phyloP scores from a whole-genome alignment of 805 yeast genomes.

The Saturnispora mendoncae region DNA sequence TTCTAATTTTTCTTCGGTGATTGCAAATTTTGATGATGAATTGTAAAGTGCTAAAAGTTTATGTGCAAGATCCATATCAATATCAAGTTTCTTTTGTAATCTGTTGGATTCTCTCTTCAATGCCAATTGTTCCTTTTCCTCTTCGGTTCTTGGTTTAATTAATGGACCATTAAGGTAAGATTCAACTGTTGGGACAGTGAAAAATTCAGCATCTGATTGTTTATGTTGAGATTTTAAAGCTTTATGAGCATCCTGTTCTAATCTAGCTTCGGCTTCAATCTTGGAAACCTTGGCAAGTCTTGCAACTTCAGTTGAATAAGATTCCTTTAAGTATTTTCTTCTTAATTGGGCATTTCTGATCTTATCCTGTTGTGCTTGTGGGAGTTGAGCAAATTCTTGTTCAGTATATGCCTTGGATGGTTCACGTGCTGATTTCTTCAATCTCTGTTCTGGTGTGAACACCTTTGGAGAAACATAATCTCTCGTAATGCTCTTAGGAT shows the following conservation, averaged over 20 bases:
- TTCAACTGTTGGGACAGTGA: slow-evolving; percentile 77
- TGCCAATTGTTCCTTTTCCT: slow-evolving; percentile 48
- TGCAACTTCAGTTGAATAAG: slow-evolving; percentile 39
- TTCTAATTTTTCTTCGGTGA: slow-evolving; percentile 59
- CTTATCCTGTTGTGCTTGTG: slow-evolving; percentile 37
- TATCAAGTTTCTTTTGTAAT: slow-evolving; percentile 41
- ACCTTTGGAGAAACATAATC: slow-evolving; percentile 44
- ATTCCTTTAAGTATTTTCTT: slow-evolving; percentile 57
- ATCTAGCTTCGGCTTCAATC: slow-evolving; percentile 24
- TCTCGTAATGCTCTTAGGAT: slow-evolving; percentile 57
- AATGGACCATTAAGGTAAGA: slow-evolving; percentile 57
- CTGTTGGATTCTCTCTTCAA: slow-evolving; percentile 65
- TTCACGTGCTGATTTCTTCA: slow-evolving; percentile 41
- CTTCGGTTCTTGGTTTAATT: slow-evolving; percentile 63
- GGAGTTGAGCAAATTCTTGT: slow-evolving; percentile 29
- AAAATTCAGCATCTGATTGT: slow-evolving; percentile 42
- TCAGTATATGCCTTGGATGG: slow-evolving; percentile 31
- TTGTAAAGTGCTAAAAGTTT: slow-evolving; percentile 65
- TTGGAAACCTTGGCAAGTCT: too few relatives aligned
- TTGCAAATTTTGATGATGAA: slow-evolving; percentile 56
- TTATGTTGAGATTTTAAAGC: slow-evolving; percentile 26
- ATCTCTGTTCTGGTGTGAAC: slow-evolving; percentile 51
- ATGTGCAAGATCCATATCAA: slow-evolving; percentile 44
- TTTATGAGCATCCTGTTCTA: slow-evolving; percentile 25
- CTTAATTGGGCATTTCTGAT: slow-evolving; percentile 54